These are phyloP conservation scores for Torulaspora delbrueckii DNA, from an alignment of 805 yeast genomes.

Conservation along the genomic window DNA sequence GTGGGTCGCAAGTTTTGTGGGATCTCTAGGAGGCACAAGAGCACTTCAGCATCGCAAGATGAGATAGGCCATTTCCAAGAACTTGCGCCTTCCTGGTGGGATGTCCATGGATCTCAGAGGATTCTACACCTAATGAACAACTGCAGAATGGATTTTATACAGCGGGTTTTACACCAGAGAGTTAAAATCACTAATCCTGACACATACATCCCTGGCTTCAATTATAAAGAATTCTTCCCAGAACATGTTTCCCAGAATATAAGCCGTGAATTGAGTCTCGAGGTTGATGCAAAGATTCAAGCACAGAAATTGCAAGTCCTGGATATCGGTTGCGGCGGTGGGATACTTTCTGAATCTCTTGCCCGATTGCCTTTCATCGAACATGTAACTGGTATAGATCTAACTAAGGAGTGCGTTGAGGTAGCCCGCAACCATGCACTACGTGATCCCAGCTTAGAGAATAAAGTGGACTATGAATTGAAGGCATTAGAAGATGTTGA, in stretches of 20 bases:
- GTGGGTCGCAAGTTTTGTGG: neutral
- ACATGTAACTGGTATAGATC: constrained; percentile 75
- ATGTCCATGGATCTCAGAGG: constrained; percentile 85
- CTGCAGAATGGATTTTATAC: constrained; percentile 81
- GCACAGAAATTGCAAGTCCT: constrained; percentile 46
- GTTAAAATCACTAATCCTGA: constrained; percentile 33
- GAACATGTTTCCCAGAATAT: constrained; percentile 45
- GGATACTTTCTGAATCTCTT: constrained; percentile 78
- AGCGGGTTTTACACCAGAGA: constrained; percentile 45
- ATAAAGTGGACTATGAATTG: constrained; percentile 56
- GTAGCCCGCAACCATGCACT: constrained; percentile 70
- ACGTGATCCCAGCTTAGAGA: constrained; percentile 57
- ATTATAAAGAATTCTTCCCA: constrained; percentile 59
- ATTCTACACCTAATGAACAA: constrained; percentile 93
- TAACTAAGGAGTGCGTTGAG: constrained; percentile 73
- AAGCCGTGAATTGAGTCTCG: constrained; percentile 48
- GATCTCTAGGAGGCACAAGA: constrained; percentile 7
- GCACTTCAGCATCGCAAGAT: constrained; percentile 35
- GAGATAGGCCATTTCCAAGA: constrained; percentile 80
- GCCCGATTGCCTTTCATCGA: constrained; percentile 66
- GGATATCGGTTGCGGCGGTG: constrained; percentile 99
- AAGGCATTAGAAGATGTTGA: constrained; percentile 54
- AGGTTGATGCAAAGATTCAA: constrained; percentile 30
- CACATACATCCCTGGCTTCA: constrained; percentile 75
- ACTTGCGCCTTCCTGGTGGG: constrained; percentile 98